These are phyloP conservation scores for Fomitopsis schrenkii DNA, from an alignment of 1,284 basidiomycete species.

Conservation along the genomic window DNA sequence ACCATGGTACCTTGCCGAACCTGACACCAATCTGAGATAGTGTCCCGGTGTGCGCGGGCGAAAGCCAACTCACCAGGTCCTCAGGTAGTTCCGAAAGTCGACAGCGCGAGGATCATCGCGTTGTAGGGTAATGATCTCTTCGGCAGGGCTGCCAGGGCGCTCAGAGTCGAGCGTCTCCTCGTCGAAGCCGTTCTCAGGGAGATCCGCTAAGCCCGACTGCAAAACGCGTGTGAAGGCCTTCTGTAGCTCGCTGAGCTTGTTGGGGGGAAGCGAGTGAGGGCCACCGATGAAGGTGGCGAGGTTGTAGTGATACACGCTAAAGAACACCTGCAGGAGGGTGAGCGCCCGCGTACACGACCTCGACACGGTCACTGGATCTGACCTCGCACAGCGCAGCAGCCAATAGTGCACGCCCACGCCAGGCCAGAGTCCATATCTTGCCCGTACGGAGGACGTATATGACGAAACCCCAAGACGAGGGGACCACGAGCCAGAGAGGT, in stretches of 20 bases:
- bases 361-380: conserved; percentile 14
- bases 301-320: conserved; percentile 67
- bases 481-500: conserved; percentile 69
- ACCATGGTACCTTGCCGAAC: conserved; percentile 78
- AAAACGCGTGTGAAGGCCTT: conserved; percentile 56
- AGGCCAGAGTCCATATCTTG: conserved; percentile 38
- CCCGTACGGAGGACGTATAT: conserved; percentile 48
- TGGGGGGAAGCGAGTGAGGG: conserved; percentile 42
- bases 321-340: conserved; percentile 54
- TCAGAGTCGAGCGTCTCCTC: conserved; percentile 48
- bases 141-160: conserved; percentile 58
- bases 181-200: conserved; percentile 49
- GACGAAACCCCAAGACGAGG: conserved; percentile 69
- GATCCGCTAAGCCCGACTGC: conserved; percentile 56
- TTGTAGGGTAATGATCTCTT: conserved; percentile 52
- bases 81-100: conserved; percentile 69
- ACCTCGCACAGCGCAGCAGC: conserved; percentile 59
- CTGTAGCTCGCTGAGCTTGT: conserved; percentile 52
- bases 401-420: conserved; percentile 37
- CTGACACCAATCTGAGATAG: conserved; percentile 31
- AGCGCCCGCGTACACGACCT: conserved; percentile 1
- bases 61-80: conserved; percentile 45
- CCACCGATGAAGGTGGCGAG: conserved; percentile 53
- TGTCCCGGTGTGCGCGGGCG: neutral
- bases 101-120: conserved; percentile 67